Evolutionary conservation across 2,329 filamentous ascomycete species (phyloP).

Genomic region (Cladophialophora carrionii): DNA sequence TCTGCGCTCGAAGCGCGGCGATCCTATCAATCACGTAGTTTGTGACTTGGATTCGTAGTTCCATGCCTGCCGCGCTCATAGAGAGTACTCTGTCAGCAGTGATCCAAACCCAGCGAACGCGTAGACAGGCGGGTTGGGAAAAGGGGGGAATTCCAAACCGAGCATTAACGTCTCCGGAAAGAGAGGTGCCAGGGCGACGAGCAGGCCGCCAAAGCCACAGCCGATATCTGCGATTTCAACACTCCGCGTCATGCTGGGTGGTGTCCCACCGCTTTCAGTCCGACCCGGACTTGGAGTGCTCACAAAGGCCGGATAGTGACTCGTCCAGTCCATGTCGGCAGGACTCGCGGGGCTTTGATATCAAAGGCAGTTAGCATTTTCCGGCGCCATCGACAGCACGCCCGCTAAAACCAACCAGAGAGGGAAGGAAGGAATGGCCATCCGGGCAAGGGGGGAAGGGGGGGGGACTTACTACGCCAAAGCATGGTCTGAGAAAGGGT

Average conservation of each 20-base stretch:
- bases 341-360: constrained; percentile 74
- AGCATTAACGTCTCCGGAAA: constrained; percentile 82
- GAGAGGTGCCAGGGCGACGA: constrained; percentile 80
- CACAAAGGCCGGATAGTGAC: constrained; percentile 76
- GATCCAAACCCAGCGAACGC: neutral
- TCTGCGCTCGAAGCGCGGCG: constrained; percentile 68
- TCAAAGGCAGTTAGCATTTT: neutral
- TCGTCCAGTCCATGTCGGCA: constrained; percentile 86
- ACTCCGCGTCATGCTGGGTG: constrained; percentile 61
- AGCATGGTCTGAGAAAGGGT: constrained; percentile 94
- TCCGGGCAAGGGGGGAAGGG: constrained; percentile 3
- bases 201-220: constrained; percentile 90
- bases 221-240: constrained; percentile 96
- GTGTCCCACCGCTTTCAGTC: constrained; percentile 36
- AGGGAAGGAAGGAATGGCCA: no score
- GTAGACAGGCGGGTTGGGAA: neutral
- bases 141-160: constrained; percentile 56
- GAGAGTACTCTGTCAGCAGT: constrained; percentile 12
- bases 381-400: neutral
- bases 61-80: constrained; percentile 64
- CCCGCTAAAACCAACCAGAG: no score
- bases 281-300: constrained; percentile 40
- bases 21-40: constrained; percentile 90
- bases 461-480: constrained; percentile 73
- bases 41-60: constrained; percentile 88